Percentiles rank a stretch among this genome's conserved stretches.
These are phyloP conservation scores for Nadsonia fulvescens DNA, from an alignment of 805 yeast species.

Conservation along the genomic window DNA sequence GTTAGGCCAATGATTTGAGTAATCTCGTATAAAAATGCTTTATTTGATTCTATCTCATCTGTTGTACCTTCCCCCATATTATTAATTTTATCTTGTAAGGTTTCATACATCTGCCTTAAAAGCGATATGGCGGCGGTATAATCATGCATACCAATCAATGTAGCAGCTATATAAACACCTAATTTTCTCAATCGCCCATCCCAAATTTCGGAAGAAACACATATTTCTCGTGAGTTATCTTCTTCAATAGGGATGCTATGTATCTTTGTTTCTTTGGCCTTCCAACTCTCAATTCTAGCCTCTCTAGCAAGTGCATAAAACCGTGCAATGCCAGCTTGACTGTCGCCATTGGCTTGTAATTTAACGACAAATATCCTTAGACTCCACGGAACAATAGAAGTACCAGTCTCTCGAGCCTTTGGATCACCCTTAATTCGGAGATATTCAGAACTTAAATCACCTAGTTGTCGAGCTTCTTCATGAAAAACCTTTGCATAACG, in stretches of 20 bases:
- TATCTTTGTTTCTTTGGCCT: constrained; percentile 1
- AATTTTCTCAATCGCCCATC: constrained; percentile 12
- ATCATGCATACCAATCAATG: constrained; percentile 18
- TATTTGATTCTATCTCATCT: too few relatives aligned
- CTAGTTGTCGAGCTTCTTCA: constrained; percentile 15
- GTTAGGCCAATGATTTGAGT: too few relatives aligned
- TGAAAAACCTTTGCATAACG: constrained; percentile 16
- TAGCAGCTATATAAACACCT: constrained; percentile 18
- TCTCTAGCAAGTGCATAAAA: constrained; percentile 20
- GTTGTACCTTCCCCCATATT: too few relatives aligned
- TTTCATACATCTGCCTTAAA: too few relatives aligned
- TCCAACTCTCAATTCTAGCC: constrained; percentile 14
- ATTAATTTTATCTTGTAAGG: too few relatives aligned
- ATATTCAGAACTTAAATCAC: constrained; percentile 13
- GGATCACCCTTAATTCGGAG: constrained; percentile 8
- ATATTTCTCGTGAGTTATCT: not conserved
- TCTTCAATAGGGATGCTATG: not conserved
- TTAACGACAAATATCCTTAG: constrained; percentile 17
- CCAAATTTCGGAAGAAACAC: constrained; percentile 8
- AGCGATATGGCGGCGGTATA: constrained; percentile 17
- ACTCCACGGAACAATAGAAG: constrained; percentile 17
- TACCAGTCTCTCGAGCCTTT: constrained; percentile 10
- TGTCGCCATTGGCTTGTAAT: constrained; percentile 18
- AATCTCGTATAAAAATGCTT: too few relatives aligned
- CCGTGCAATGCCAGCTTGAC: constrained; percentile 16